Evolutionary conservation across 257 asterid genomes (phyloP).

Genomic region (Solanum piurae): DNA sequence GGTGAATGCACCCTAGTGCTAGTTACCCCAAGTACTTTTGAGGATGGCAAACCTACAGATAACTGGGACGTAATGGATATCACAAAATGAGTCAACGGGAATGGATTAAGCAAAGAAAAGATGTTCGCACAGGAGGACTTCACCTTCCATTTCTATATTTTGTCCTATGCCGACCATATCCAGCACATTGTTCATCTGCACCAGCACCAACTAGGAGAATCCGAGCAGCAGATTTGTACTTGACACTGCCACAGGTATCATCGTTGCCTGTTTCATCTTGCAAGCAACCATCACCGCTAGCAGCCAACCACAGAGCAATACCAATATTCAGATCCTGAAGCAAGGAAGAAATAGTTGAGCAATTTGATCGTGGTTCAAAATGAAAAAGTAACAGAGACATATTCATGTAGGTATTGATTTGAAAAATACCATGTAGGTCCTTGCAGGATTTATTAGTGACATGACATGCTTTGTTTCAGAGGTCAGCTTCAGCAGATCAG

Average conservation of each 20-base stretch:
- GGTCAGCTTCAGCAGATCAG: slow-evolving; percentile 58
- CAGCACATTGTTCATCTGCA: slow-evolving; percentile 99
- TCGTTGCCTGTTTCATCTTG: slow-evolving; percentile 1
- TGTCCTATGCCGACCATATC: slow-evolving; percentile 94
- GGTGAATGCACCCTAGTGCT: background rate
- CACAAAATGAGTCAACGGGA: background rate
- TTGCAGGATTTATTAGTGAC: slow-evolving; percentile 81
- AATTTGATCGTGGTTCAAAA: background rate
- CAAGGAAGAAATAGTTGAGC: background rate
- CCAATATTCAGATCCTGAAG: slow-evolving; percentile 93
- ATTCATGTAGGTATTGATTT: background rate
- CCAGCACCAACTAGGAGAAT: slow-evolving; percentile 93
- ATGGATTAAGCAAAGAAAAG: background rate
- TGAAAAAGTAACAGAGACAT: background rate
- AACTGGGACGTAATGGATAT: background rate
- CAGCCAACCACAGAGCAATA: slow-evolving; percentile 89
- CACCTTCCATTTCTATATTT: slow-evolving; percentile 76
- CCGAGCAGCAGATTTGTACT: slow-evolving; percentile 62
- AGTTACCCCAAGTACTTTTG: background rate
- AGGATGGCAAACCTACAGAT: background rate
- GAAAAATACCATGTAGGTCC: slow-evolving; percentile 78
- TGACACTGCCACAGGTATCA: slow-evolving; percentile 17
- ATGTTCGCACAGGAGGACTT: background rate
- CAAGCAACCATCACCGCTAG: slow-evolving; percentile 79
- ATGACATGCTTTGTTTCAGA: slow-evolving; percentile 72